Evolutionary conservation across 805 yeast species (phyloP), one percentile per base, ranked within the genome.

Genomic region (Yamadazyma kitorensis): DNA sequence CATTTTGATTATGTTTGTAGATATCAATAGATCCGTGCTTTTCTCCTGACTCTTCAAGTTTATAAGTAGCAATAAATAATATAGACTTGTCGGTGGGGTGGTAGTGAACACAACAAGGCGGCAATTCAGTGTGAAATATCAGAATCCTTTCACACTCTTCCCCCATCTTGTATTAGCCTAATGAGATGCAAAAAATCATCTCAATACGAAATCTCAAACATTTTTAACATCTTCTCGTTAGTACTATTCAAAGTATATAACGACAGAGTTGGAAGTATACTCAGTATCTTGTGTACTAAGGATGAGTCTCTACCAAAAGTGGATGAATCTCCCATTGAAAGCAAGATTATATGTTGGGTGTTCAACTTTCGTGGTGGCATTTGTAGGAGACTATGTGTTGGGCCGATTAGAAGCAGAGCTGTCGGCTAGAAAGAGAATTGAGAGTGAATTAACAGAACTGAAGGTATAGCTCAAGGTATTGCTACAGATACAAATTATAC

Each of bases 21-120:
- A 69, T 46, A 39, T 72, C 79, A 24, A 74, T 51, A 2, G 75
- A 61, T 0, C 98, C 98, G 29, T 75, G 70, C 37, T 96, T 66
- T 1, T 51, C 45, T 1, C 82, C 80, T 11, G 70, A 62, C 26
- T 61, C 45, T 31, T 86, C 79, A 23, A 91, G 64, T 36, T 82
- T 76, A 54, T 93, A 91, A 0, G 96, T 88, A 0, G 97, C 98
- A 1, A 86, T 55, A 8, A 86, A 52, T 2, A 86, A 43, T 7
- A 73, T 51, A 0, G 70, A 47, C 3, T 57, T 48, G 27, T 78
- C 75, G 0, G 49, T 39, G 0, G 84, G 83, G 33, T 73, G 76
- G 7, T 80, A 69, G 23, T 81, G 68, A 4, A 91, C 56, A 27
- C 86, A 81, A 54, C 98, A 93, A 1, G 98, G 97, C 1, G 98